Evolutionary conservation across 768 basidiomycete species (phyloP).

Genomic region (Boletus sp.): DNA sequence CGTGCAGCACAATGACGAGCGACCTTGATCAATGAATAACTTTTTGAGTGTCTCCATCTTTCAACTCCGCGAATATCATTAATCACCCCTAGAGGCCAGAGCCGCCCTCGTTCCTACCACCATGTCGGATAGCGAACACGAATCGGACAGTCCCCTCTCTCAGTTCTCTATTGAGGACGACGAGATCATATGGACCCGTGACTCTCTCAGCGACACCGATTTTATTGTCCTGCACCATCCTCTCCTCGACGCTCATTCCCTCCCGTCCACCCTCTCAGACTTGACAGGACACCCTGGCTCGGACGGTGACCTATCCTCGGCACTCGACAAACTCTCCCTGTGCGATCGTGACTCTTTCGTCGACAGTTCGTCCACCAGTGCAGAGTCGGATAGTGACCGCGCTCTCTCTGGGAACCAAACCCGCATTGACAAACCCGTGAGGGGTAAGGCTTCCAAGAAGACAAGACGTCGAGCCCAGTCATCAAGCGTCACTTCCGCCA

Average conservation of each 20-base stretch:
- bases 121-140: constrained; percentile 12
- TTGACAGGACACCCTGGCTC: neutral
- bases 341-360: neutral
- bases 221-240: constrained; percentile 25
- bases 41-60: neutral
- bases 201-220: constrained; percentile 15
- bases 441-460: neutral
- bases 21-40: neutral
- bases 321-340: constrained; percentile 21
- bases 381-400: constrained; percentile 6
- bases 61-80: constrained; percentile 16
- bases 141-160: constrained; percentile 9
- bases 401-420: neutral
- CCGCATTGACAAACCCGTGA: neutral
- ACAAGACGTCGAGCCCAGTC: neutral
- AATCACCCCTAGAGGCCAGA: constrained; percentile 1
- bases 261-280: constrained; percentile 12
- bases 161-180: constrained; percentile 24
- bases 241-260: constrained; percentile 11
- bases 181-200: constrained; percentile 18
- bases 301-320: constrained; percentile 11
- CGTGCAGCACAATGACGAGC: constrained; percentile 10
- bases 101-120: neutral
- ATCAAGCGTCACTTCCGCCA: constrained; percentile 1
- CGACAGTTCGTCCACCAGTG: constrained; percentile 2